These are phyloP conservation scores for Colletotrichum agaves DNA, from an alignment of 2,329 filamentous ascomycete species.

Conservation along the genomic window DNA sequence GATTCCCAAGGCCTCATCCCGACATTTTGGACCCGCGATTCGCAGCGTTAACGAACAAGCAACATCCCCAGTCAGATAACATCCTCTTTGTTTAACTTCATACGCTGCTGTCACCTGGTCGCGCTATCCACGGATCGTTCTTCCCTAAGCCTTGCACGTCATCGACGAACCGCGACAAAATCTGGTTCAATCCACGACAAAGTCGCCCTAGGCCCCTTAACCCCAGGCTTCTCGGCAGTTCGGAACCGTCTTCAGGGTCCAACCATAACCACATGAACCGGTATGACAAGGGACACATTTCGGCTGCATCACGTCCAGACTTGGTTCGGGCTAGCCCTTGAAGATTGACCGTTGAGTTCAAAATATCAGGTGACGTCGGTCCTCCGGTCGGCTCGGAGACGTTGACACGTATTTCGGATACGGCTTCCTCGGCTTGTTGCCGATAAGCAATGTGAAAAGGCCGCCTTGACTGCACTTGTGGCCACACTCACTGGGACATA, in stretches of 20 bases:
- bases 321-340: not conserved
- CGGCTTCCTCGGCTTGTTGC: constrained; percentile 3
- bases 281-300: constrained; percentile 13
- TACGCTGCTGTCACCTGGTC: not conserved
- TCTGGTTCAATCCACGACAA: constrained; percentile 3
- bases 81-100: not conserved
- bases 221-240: not conserved
- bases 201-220: not conserved
- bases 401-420: not conserved
- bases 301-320: constrained; percentile 4
- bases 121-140: not conserved
- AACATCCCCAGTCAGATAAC: not conserved
- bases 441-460: not conserved
- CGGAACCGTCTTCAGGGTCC: constrained; percentile 12
- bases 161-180: not conserved
- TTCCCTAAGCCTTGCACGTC: constrained; percentile 1
- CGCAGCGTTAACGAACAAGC: not conserved
- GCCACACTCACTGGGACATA: not conserved
- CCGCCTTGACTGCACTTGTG: not conserved
- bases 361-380: constrained; percentile 2
- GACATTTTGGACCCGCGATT: not conserved
- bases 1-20: not conserved
- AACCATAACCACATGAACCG: constrained; percentile 8
- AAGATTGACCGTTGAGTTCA: not conserved
- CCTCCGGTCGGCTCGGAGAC: constrained; percentile 4